Base-by-base conservation (phyloP, 352 stramenopile genomes). In the Globisporangium orthogonon region DNA sequence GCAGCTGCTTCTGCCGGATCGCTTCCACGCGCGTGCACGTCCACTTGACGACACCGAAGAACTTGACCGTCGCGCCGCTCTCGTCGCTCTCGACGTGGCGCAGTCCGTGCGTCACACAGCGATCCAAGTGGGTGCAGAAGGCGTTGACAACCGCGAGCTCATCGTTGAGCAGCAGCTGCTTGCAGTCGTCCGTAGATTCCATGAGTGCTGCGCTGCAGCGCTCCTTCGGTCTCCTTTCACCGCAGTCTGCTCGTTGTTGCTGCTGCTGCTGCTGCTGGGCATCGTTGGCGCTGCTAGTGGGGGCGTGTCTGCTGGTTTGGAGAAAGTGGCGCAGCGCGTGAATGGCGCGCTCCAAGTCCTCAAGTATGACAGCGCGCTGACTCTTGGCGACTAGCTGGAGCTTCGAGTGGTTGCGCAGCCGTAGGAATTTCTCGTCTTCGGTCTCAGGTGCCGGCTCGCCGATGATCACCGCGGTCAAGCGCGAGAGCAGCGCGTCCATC, bases 11-110 rank as follows among this genome's bases (percentile, higher is more conserved):
- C 65, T 85, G 73, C 23, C 79, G 75, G 46, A 91, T 78, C 14
- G 80, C 76, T 59, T 87, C 80, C 41, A 94, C 73, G 40, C 83
- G 69, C 31, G 83, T 89, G 67, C 81, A 94, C 13, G 81, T 91
- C 83, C 83, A 94, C 67, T 94, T 94, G 60, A 88, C 76, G 4
- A 91, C 71, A 17, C 83, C 83, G 49, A 91, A 94, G 67, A 91
- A 94, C 56, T 94, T 88, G 66, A 94, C 83, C 2, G 78, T 89
- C 37, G 78, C 71, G n/a, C 46, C 40, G 18, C n/a, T 54, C 48
- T 75, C 62, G 50, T 78, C 70, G 28, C 50, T 67, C 46, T 91
- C 79, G 23, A 91, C 60, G n/a, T 70, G 59, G 5, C 79, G 81
- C 37, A 94, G 68, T 0, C 83, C 81, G 49, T 94, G 83, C 1